These are phyloP conservation scores for Corniculantispora saksenae DNA, from an alignment of 2,329 filamentous ascomycete genomes.

Conservation along the genomic window DNA sequence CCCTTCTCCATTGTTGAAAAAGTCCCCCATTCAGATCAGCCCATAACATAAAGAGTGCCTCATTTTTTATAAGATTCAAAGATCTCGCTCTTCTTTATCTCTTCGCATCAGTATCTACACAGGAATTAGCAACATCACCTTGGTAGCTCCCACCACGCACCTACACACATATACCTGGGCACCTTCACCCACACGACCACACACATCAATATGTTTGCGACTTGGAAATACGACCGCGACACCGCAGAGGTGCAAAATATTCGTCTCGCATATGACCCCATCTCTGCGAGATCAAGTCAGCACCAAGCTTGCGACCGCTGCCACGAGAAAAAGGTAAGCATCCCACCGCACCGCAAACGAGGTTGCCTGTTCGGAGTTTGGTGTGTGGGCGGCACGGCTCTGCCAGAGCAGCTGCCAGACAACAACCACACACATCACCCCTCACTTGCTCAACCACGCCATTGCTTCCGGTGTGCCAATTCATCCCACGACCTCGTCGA, in stretches of 20 bases:
- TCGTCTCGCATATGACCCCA: slow-evolving; percentile 37
- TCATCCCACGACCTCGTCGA: neutral
- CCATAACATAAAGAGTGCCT: neutral
- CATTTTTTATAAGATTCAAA: neutral
- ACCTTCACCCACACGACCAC: neutral
- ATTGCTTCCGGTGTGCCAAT: no score
- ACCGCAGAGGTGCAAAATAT: slow-evolving; percentile 40
- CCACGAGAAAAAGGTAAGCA: slow-evolving; percentile 40
- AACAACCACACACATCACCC: neutral
- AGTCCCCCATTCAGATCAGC: neutral
- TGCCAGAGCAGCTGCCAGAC: slow-evolving; percentile 6
- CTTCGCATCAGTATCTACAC: neutral
- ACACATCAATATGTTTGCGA: slow-evolving; percentile 35
- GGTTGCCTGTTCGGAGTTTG: neutral
- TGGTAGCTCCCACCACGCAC: neutral
- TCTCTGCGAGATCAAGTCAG: slow-evolving; percentile 39
- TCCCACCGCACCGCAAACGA: neutral
- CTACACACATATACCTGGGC: neutral
- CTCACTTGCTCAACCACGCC: neutral
- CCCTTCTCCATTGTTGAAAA: slow-evolving; percentile 3
- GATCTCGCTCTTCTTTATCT: neutral
- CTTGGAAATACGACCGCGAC: slow-evolving; percentile 42
- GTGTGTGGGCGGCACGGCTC: neutral
- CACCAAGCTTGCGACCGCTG: slow-evolving; percentile 42
- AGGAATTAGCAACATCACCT: neutral